These are phyloP conservation scores for Pulicaria dysenterica DNA, from an alignment of 129 eudicot genomes.

Conservation along the genomic window DNA sequence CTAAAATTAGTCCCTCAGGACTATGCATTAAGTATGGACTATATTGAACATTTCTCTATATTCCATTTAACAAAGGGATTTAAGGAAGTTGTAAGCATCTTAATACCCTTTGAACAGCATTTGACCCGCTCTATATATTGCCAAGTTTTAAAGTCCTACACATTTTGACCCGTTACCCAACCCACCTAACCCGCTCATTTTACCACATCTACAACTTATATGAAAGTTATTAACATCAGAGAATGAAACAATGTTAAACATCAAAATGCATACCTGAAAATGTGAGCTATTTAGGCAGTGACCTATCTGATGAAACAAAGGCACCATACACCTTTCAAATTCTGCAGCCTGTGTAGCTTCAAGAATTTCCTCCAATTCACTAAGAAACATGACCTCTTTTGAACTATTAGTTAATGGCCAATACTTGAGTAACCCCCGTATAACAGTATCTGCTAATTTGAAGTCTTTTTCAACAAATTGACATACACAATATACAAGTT, in stretches of 20 bases:
- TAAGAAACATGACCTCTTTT: conserved; percentile 63
- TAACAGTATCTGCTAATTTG: conserved; percentile 63
- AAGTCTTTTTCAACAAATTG: conserved; percentile 75
- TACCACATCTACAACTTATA: not conserved
- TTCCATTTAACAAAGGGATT: no score
- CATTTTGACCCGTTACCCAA: not conserved
- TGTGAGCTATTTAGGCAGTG: conserved; percentile 72
- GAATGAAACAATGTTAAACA: not conserved
- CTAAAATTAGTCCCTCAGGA: no score
- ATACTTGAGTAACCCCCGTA: conserved; percentile 65
- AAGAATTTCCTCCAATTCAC: conserved; percentile 76
- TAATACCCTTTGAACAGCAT: not conserved
- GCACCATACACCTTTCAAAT: conserved; percentile 69
- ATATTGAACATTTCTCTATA: no score
- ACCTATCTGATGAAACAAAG: conserved; percentile 61
- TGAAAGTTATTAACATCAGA: conserved; percentile 7
- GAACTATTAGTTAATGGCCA: conserved; percentile 77
- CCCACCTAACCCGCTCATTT: not conserved
- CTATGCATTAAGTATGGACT: no score
- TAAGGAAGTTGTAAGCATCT: no score
- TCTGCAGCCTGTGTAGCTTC: conserved; percentile 72
- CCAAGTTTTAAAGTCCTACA: no score
- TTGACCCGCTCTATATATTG: no score
- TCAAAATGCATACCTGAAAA: conserved; percentile 55
- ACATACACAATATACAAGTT: conserved; percentile 64